A percentile compares a stretch with the other conserved stretches of the same genome.
These are phyloP conservation scores for Lactuca sativa DNA, from an alignment of 129 eudicot genomes.

Conservation along the genomic window DNA sequence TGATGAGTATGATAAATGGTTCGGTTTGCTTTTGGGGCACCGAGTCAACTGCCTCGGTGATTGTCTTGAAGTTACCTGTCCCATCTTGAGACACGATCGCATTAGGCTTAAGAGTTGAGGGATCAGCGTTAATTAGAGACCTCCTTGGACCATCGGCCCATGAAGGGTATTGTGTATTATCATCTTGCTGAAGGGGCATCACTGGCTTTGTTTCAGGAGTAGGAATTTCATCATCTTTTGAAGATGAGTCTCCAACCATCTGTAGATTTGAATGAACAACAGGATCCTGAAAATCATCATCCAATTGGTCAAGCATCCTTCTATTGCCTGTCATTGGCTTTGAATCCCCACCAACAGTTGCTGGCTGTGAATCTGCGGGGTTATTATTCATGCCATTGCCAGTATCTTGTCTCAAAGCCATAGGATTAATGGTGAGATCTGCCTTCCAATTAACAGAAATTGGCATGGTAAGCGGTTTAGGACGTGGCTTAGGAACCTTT, in stretches of 20 bases:
- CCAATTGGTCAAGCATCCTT: constrained; percentile 35
- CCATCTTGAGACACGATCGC: constrained; percentile 62
- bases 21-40: constrained; percentile 20
- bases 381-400: not conserved
- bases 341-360: not conserved
- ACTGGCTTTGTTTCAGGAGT: not conserved
- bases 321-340: constrained; percentile 21
- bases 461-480: not conserved
- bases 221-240: constrained; percentile 3
- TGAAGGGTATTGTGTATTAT: constrained; percentile 18
- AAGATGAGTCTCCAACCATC: constrained; percentile 7
- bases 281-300: not conserved
- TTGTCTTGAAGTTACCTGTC: constrained; percentile 45
- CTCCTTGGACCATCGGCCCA: constrained; percentile 39
- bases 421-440: not conserved
- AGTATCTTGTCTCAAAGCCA: not conserved
- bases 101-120: constrained; percentile 31
- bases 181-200: not conserved
- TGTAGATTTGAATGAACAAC: constrained; percentile 5
- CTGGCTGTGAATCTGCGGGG: not conserved
- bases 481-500: constrained; percentile 10
- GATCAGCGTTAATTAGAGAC: constrained; percentile 21
- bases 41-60: constrained; percentile 36
- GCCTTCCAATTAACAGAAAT: not conserved
- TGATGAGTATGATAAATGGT: constrained; percentile 53